Percentiles rank a stretch among this genome's conserved stretches.
phyloP scores from a whole-genome alignment of 169 alveolate species.

The Amoebophrya sp. region DNA sequence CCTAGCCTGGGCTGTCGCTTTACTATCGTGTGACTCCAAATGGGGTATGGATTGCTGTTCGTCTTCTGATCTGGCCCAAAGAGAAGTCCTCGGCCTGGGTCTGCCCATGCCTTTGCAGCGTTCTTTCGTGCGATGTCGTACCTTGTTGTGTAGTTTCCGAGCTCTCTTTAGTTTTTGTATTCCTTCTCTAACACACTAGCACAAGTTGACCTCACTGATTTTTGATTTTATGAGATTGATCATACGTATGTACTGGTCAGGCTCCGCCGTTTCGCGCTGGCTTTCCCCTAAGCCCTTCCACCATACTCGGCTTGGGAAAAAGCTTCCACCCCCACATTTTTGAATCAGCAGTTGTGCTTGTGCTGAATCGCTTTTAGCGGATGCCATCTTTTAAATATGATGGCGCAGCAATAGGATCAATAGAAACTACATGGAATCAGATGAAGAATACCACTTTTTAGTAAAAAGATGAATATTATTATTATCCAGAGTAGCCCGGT shows the following conservation, averaged over 20 bases:
- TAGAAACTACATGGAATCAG: too few species aligned
- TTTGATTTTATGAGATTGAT: not conserved
- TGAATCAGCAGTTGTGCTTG: slow-evolving; percentile 5
- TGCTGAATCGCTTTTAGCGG: too few species aligned
- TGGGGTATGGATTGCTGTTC: not conserved
- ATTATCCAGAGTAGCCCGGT: too few species aligned
- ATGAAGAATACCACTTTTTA: too few species aligned
- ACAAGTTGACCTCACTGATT: not conserved
- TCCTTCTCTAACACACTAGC: not conserved
- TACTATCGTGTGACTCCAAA: slow-evolving; percentile 19
- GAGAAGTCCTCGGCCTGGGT: not conserved
- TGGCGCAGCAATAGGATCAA: too few species aligned
- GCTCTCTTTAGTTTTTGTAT: not conserved
- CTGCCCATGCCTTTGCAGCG: not conserved
- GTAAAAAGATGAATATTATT: too few species aligned
- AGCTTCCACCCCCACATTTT: not conserved
- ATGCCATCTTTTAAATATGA: too few species aligned
- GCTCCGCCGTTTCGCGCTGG: not conserved
- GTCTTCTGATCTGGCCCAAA: slow-evolving; percentile 9
- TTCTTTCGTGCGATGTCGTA: not conserved
- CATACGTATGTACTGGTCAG: not conserved
- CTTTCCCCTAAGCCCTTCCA: not conserved
- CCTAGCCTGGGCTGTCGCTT: not conserved
- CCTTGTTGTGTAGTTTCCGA: not conserved
- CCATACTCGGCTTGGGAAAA: not conserved